phyloP scores from a whole-genome alignment of 371 early-diverging fungal species.

The Rhizopus arrhizus region DNA sequence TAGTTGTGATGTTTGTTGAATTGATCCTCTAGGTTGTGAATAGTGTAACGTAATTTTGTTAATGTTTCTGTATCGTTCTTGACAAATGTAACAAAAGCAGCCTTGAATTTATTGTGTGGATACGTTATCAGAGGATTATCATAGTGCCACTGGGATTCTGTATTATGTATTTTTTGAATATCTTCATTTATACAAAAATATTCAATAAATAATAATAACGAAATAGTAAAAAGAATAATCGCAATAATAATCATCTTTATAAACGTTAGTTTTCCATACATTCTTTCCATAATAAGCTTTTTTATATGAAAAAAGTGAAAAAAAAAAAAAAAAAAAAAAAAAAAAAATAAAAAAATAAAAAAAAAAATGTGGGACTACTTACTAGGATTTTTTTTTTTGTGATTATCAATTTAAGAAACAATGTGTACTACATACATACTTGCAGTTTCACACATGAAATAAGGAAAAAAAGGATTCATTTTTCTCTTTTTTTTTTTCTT shows the following conservation, averaged over 20 bases:
- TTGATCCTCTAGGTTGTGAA: constrained; percentile 43
- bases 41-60: constrained; percentile 34
- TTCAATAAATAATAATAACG: background rate
- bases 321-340: background rate
- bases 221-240: background rate
- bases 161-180: background rate
- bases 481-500: background rate
- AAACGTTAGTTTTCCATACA: background rate
- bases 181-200: background rate
- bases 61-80: constrained; percentile 37
- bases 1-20: constrained; percentile 39
- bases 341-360: background rate
- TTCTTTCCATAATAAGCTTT: background rate
- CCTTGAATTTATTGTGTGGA: constrained; percentile 41
- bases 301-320: background rate
- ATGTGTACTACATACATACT: too few species aligned
- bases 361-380: too few species aligned
- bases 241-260: background rate
- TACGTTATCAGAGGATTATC: constrained; percentile 27
- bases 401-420: too few species aligned
- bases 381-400: too few species aligned
- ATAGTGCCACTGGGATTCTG: constrained; percentile 18
- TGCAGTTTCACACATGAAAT: background rate
- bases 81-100: constrained; percentile 46
- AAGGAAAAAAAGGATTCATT: background rate